Evolutionary conservation across 805 yeast species (phyloP).

Genomic region (Komagataella populi): DNA sequence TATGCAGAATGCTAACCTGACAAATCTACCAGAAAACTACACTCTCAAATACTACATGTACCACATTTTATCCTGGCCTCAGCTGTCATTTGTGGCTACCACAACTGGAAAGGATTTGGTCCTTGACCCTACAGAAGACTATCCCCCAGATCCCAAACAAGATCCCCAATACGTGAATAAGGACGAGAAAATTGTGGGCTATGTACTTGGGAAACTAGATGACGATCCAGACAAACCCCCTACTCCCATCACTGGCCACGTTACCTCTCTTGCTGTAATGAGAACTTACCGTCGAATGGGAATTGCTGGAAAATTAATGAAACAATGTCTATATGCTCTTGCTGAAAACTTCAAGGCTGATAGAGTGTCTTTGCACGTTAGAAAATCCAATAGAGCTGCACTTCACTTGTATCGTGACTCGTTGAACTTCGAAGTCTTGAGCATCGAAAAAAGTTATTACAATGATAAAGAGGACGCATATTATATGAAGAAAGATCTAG

Average conservation of each 20-base stretch:
- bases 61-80: conserved; percentile 94
- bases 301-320: conserved; percentile 82
- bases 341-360: conserved; percentile 72
- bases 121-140: conserved; percentile 10
- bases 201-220: conserved; percentile 92
- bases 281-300: conserved; percentile 94
- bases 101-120: conserved; percentile 40
- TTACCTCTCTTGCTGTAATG: conserved; percentile 89
- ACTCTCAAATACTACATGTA: conserved; percentile 86
- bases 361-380: conserved; percentile 83
- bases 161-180: conserved; percentile 40
- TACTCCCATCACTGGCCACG: conserved; percentile 77
- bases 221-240: conserved; percentile 75
- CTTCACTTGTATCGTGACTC: conserved; percentile 83
- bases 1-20: conserved; percentile 90
- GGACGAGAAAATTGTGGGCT: conserved; percentile 85
- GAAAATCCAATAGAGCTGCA: conserved; percentile 90
- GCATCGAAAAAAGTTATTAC: conserved; percentile 79
- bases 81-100: conserved; percentile 90
- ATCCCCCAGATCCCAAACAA: conserved; percentile 6
- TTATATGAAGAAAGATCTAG: conserved; percentile 70
- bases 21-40: conserved; percentile 90
- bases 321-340: conserved; percentile 63
- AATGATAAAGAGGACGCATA: conserved; percentile 98
- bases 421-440: conserved; percentile 65